A percentile compares a stretch with the other conserved stretches of the same genome.
Conservation (phyloP, 768 basidiomycete species). For the Trametes punicea region DNA sequence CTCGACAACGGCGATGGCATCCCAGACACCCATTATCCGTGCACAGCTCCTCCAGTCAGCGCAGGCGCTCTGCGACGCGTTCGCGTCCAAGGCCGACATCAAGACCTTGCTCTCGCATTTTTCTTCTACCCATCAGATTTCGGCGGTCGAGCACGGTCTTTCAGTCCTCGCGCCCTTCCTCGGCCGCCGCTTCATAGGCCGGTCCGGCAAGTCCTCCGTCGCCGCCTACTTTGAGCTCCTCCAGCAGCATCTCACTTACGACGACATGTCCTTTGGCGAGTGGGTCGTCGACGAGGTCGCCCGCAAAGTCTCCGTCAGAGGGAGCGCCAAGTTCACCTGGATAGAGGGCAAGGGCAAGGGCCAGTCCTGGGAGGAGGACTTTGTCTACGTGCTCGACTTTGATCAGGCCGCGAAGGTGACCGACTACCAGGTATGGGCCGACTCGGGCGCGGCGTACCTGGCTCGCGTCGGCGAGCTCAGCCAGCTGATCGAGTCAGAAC, state of each 20-base stretch:
- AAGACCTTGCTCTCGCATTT: slow-evolving; percentile 49
- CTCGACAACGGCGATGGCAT: neutral
- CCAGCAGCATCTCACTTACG: slow-evolving; percentile 43
- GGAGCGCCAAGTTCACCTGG: slow-evolving; percentile 57
- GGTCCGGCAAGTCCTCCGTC: slow-evolving; percentile 34
- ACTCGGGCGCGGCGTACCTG: slow-evolving; percentile 62
- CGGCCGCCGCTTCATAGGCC: slow-evolving; percentile 47
- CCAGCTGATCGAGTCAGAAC: slow-evolving; percentile 1
- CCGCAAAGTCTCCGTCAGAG: slow-evolving; percentile 52
- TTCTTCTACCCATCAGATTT: slow-evolving; percentile 41
- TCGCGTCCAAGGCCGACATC: slow-evolving; percentile 42
- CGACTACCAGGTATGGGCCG: slow-evolving; percentile 66
- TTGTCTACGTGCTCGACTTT: slow-evolving; percentile 58
- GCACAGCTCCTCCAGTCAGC: slow-evolving; percentile 43
- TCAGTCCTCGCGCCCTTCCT: slow-evolving; percentile 56
- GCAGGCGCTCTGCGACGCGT: slow-evolving; percentile 48
- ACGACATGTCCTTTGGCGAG: slow-evolving; percentile 51
- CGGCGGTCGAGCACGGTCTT: slow-evolving; percentile 55
- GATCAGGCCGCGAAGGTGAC: slow-evolving; percentile 53
- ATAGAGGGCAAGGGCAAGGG: slow-evolving; percentile 34
- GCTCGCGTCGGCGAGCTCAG: slow-evolving; percentile 48
- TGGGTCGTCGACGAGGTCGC: slow-evolving; percentile 51
- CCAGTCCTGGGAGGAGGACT: slow-evolving; percentile 60
- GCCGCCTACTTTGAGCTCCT: slow-evolving; percentile 50
- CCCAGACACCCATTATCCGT: slow-evolving; percentile 23